Conservation (phyloP, 2,329 filamentous ascomycete species). For the Microdochium paspali region DNA sequence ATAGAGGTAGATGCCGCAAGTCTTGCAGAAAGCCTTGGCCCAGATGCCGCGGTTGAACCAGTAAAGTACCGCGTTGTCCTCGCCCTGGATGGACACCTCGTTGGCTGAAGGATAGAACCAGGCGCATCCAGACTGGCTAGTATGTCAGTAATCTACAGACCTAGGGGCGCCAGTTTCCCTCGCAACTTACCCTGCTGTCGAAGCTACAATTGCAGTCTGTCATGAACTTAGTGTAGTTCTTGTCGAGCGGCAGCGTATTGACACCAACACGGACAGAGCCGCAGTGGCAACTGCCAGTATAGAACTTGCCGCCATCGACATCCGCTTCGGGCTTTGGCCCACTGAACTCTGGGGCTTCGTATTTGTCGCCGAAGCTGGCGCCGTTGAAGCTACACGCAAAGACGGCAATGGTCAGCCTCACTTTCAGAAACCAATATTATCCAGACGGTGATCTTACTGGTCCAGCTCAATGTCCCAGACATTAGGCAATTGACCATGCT, state of each 20-base stretch:
- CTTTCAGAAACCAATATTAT: too few species aligned
- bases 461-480: constrained; percentile 26
- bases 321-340: constrained; percentile 28
- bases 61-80: constrained; percentile 29
- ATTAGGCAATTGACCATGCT: constrained; percentile 25
- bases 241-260: constrained; percentile 30
- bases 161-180: neutral
- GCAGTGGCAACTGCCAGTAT: constrained; percentile 44
- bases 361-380: constrained; percentile 17
- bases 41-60: constrained; percentile 19
- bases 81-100: constrained; percentile 28
- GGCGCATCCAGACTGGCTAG: neutral
- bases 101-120: neutral
- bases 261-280: constrained; percentile 35
- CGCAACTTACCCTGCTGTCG: constrained; percentile 27
- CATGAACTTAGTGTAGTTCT: constrained; percentile 14
- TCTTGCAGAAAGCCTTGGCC: constrained; percentile 37
- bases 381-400: constrained; percentile 26
- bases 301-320: constrained; percentile 27
- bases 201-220: constrained; percentile 42
- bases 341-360: constrained; percentile 24
- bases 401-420: too few species aligned
- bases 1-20: constrained; percentile 33
- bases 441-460: constrained; percentile 18
- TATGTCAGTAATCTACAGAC: neutral